These are phyloP conservation scores for Cucumis cinereus DNA, from an alignment of 306 rosid genomes.

Conservation along the genomic window DNA sequence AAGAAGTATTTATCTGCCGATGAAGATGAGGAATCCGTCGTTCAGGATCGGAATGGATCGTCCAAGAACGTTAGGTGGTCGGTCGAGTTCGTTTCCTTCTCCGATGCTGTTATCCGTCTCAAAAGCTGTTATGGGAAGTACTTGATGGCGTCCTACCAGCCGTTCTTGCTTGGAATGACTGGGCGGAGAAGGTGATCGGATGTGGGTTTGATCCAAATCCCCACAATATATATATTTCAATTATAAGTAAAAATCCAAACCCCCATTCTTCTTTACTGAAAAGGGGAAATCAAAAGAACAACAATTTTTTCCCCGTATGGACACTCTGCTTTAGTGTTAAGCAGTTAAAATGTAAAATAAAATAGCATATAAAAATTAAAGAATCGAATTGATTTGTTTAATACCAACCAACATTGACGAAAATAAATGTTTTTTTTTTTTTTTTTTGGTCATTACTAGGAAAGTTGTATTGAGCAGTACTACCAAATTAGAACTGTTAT, in stretches of 20 bases:
- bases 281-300: not conserved
- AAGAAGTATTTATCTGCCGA: conserved; percentile 40
- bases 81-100: conserved; percentile 28
- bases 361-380: not conserved
- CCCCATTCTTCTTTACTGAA: not conserved
- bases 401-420: not conserved
- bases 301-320: not conserved
- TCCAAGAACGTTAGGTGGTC: conserved; percentile 38
- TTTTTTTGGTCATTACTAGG: not conserved
- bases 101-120: conserved; percentile 30
- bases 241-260: not conserved
- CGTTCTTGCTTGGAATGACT: conserved; percentile 44
- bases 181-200: too few species aligned
- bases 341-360: not conserved
- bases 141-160: conserved; percentile 38
- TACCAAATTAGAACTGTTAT: not conserved
- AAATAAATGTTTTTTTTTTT: not conserved
- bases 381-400: not conserved
- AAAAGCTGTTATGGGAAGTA: conserved; percentile 50
- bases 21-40: conserved; percentile 46
- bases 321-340: not conserved
- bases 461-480: not conserved
- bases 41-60: conserved; percentile 38
- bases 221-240: too few species aligned
- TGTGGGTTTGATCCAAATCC: too few species aligned